Percentiles rank a stretch among this genome's conserved stretches.
Evolutionary conservation across 2,329 filamentous ascomycete genomes (phyloP).

Genomic region (Sclerotinia spermophila): DNA sequence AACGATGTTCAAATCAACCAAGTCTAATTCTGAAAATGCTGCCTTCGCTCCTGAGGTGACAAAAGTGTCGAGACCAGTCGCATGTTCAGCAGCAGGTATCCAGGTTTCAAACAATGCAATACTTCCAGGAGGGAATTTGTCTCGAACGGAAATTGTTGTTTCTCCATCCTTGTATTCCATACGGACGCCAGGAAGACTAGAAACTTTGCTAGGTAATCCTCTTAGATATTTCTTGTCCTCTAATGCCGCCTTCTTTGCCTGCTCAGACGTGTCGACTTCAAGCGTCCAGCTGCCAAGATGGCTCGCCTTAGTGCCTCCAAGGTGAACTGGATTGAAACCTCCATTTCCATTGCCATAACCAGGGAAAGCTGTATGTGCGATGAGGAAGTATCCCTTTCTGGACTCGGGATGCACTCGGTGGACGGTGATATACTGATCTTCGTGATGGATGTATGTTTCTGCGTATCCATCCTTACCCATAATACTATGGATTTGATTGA

Average conservation of each 20-base stretch:
- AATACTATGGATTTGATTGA: slow-evolving; percentile 90
- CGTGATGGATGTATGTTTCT: slow-evolving; percentile 95
- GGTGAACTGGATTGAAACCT: slow-evolving; percentile 71
- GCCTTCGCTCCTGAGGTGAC: slow-evolving; percentile 76
- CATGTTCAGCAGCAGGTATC: slow-evolving; percentile 84
- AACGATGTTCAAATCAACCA: slow-evolving; percentile 86
- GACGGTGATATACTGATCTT: slow-evolving; percentile 93
- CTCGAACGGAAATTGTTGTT: slow-evolving; percentile 74
- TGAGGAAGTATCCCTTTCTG: slow-evolving; percentile 89
- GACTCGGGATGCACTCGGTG: slow-evolving; percentile 91
- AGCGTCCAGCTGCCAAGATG: slow-evolving; percentile 89
- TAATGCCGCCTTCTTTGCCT: slow-evolving; percentile 61
- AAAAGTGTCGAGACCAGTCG: slow-evolving; percentile 77
- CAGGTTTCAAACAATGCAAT: slow-evolving; percentile 95
- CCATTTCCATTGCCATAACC: slow-evolving; percentile 84
- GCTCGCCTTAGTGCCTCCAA: slow-evolving; percentile 80
- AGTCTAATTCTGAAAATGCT: slow-evolving; percentile 70
- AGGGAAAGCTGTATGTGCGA: slow-evolving; percentile 93
- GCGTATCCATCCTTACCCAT: slow-evolving; percentile 96
- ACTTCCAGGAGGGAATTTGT: slow-evolving; percentile 86
- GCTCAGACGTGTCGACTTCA: slow-evolving; percentile 75
- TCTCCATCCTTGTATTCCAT: slow-evolving; percentile 70
- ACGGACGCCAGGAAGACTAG: slow-evolving; percentile 68
- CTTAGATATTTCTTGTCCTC: slow-evolving; percentile 68
- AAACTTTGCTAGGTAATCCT: slow-evolving; percentile 80